Percentiles rank a stretch among this genome's conserved stretches.
Conservation (phyloP, 2,329 filamentous ascomycete genomes). For the Ophioceras dolichostomum region DNA sequence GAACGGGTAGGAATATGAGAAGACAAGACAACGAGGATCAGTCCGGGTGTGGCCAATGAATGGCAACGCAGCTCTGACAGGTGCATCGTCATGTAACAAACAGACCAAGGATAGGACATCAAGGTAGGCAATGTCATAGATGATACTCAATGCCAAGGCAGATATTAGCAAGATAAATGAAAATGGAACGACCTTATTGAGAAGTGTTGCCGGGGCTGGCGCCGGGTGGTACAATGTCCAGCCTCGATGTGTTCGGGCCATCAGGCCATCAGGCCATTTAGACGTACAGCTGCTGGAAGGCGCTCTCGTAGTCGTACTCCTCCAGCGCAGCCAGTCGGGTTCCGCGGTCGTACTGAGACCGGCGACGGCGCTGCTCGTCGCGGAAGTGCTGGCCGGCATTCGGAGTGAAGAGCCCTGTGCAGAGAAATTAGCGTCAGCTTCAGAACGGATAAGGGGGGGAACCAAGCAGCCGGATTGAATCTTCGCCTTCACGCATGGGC, state of each 20-base stretch:
- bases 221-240: too few species aligned
- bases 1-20: background rate
- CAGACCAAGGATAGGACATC: too few species aligned
- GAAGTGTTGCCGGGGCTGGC: background rate
- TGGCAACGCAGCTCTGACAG: background rate
- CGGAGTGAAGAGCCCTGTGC: constrained; percentile 63
- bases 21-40: background rate
- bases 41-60: background rate
- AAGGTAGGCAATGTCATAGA: too few species aligned
- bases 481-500: too few species aligned
- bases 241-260: too few species aligned
- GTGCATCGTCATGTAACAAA: background rate
- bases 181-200: background rate
- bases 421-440: background rate
- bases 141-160: too few species aligned
- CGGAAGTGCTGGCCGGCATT: constrained; percentile 61
- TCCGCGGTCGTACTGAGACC: constrained; percentile 72
- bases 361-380: constrained; percentile 63
- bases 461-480: background rate
- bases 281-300: constrained; percentile 21
- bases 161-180: background rate
- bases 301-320: constrained; percentile 40
- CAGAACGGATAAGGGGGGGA: background rate
- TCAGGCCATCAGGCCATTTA: constrained; percentile 12
- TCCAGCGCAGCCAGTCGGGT: constrained; percentile 60